These are phyloP conservation scores for Gilbertella persicaria DNA, from an alignment of 371 early-diverging fungal genomes.

Conservation along the genomic window DNA sequence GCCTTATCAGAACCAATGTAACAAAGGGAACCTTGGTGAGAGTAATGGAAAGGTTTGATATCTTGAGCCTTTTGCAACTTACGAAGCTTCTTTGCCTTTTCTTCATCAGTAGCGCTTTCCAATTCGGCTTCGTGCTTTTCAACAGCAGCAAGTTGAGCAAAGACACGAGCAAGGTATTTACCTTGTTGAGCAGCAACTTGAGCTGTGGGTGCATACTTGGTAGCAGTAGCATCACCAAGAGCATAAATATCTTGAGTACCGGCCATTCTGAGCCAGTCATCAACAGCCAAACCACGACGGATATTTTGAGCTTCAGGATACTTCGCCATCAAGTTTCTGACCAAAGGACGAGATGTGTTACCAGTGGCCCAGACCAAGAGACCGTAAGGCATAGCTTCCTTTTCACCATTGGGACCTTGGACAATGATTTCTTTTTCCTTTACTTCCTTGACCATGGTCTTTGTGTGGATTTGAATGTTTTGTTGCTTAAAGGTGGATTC, in stretches of 20 bases:
- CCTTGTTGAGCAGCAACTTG: constrained; percentile 94
- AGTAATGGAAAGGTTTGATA: constrained; percentile 78
- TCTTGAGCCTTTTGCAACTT: constrained; percentile 48
- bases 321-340: constrained; percentile 74
- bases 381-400: constrained; percentile 82
- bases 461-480: constrained; percentile 82
- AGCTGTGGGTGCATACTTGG: constrained; percentile 87
- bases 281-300: constrained; percentile 83
- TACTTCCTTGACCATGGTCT: constrained; percentile 92
- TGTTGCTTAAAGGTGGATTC: constrained; percentile 86
- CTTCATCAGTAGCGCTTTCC: constrained; percentile 30
- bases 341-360: constrained; percentile 83
- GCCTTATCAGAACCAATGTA: constrained; percentile 91
- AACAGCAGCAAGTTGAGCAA: constrained; percentile 58
- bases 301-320: constrained; percentile 73
- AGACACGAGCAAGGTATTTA: constrained; percentile 76
- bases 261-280: constrained; percentile 79
- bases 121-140: constrained; percentile 42
- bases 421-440: constrained; percentile 78
- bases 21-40: constrained; percentile 85
- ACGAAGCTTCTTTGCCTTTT: constrained; percentile 42
- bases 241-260: constrained; percentile 81
- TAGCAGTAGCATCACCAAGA: constrained; percentile 87
- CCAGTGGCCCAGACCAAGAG: constrained; percentile 96
- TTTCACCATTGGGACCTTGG: constrained; percentile 68